Percentiles rank a stretch among this genome's conserved stretches.
Evolutionary conservation across 2,329 filamentous ascomycete species (phyloP).

Genomic region (Aureobasidium sp.): DNA sequence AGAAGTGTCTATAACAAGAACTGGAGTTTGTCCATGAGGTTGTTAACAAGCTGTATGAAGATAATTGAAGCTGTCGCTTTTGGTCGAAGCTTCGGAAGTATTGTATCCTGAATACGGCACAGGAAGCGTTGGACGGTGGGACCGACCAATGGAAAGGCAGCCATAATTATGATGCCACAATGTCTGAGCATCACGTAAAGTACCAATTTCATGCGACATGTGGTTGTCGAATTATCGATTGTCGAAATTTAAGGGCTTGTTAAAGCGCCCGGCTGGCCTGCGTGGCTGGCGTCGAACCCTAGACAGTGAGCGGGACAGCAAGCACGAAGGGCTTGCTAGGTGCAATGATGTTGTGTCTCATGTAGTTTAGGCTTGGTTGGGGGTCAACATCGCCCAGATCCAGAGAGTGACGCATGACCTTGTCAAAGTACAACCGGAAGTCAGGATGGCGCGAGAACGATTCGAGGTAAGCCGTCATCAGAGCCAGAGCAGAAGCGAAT

Average conservation of each 20-base stretch:
- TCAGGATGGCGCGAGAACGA: neutral
- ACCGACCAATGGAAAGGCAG: slow-evolving; percentile 19
- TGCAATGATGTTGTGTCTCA: neutral
- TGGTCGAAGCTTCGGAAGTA: slow-evolving; percentile 36
- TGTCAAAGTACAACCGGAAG: neutral
- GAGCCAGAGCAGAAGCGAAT: neutral
- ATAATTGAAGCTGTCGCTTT: slow-evolving; percentile 35
- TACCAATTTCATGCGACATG: no score
- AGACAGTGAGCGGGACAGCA: neutral
- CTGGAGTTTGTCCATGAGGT: no score
- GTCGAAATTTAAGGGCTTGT: no score
- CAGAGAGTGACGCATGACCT: neutral
- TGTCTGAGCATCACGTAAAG: slow-evolving; percentile 2
- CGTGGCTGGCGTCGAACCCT: no score
- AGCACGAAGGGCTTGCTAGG: neutral
- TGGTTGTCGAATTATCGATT: no score
- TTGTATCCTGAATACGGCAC: slow-evolving; percentile 40
- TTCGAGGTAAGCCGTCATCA: neutral
- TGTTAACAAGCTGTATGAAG: no score
- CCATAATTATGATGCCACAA: neutral
- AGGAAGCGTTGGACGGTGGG: slow-evolving; percentile 39
- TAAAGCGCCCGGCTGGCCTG: no score
- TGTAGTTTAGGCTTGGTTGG: neutral
- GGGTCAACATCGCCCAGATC: neutral
- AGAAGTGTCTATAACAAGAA: no score